phyloP scores from a whole-genome alignment of 257 asterid genomes.

The Cruciata laevipes region DNA sequence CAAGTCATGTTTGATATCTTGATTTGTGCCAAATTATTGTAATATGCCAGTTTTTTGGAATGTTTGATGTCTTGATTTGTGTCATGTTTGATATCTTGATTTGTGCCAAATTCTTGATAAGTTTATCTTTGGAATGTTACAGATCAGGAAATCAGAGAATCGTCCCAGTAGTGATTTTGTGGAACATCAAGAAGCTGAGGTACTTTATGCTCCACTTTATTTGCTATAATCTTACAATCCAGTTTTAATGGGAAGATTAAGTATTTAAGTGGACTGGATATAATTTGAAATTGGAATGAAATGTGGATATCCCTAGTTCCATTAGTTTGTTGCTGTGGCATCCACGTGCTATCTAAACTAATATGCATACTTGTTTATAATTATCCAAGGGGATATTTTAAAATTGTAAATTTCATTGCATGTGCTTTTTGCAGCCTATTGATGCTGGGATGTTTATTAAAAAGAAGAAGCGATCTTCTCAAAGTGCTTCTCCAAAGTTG shows the following conservation, averaged over 20 bases:
- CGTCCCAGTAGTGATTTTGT: constrained; percentile 27
- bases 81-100: constrained; percentile 11
- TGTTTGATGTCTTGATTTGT: constrained; percentile 8
- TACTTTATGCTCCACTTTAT: constrained; percentile 12
- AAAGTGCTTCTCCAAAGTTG: constrained; percentile 47
- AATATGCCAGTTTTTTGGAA: constrained; percentile 15
- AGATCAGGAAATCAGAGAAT: constrained; percentile 48
- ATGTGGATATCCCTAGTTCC: not conserved
- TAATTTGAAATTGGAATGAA: not conserved
- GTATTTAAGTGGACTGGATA: not conserved
- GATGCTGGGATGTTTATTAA: constrained; percentile 49
- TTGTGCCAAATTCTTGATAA: constrained; percentile 12
- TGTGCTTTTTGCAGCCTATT: constrained; percentile 43
- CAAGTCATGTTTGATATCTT: constrained; percentile 17
- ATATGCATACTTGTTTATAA: not conserved
- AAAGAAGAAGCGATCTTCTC: constrained; percentile 56
- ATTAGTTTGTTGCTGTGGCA: not conserved
- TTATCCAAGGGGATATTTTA: not conserved
- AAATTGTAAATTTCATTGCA: not conserved
- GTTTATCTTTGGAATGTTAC: constrained; percentile 24
- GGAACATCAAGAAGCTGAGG: constrained; percentile 58
- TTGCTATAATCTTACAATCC: not conserved
- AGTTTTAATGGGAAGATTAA: not conserved
- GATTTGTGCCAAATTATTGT: constrained; percentile 9
- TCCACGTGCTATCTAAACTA: not conserved